Evolutionary conservation across 176 grass and related monocot genomes (phyloP).

Genomic region (Oryza longistaminata): DNA sequence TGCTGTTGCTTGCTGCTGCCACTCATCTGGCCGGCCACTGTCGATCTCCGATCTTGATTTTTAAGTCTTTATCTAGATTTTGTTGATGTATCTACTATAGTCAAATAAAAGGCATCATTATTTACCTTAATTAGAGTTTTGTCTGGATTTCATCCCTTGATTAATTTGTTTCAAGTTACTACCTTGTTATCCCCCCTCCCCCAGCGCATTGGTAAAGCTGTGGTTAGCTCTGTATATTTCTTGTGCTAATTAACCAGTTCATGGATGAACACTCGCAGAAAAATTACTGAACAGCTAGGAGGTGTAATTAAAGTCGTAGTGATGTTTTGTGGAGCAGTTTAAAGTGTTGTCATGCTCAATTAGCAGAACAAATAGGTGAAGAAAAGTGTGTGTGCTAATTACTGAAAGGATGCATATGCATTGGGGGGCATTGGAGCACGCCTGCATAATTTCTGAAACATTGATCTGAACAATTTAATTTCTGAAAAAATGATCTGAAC

Average conservation of each 20-base stretch:
- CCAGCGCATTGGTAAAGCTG: neutral
- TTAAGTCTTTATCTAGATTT: neutral
- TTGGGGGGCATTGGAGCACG: too few relatives aligned
- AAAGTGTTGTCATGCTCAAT: neutral
- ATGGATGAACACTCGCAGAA: neutral
- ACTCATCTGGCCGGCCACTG: neutral
- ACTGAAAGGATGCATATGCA: neutral
- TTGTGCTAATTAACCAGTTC: neutral
- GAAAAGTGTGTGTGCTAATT: neutral
- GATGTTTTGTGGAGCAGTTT: neutral
- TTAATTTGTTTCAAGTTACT: neutral
- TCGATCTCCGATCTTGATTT: neutral
- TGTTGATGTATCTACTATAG: slow-evolving; percentile 10
- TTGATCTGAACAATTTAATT: neutral
- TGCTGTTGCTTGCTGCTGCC: neutral
- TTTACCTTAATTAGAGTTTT: neutral
- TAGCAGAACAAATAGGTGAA: neutral
- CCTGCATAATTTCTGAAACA: neutral
- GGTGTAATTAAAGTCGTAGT: neutral
- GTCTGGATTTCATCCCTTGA: neutral
- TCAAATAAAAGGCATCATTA: neutral
- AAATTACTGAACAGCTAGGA: neutral
- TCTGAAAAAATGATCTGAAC: neutral
- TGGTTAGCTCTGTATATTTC: neutral
- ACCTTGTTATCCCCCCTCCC: neutral